phyloP scores from a whole-genome alignment of 148 eudicot species.

The Salicornia ramosissima region DNA sequence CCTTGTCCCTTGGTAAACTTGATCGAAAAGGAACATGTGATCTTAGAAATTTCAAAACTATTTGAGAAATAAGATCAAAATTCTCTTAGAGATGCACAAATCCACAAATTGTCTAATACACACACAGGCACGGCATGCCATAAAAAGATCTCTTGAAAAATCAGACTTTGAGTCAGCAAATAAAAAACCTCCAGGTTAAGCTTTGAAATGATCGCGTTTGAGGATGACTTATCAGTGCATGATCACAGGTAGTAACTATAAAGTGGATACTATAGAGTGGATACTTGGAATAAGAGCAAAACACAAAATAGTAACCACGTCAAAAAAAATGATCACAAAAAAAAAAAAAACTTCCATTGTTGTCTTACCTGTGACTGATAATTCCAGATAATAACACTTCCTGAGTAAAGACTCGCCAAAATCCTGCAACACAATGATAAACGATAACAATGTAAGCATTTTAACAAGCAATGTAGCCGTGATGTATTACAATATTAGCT shows the following conservation, averaged over 20 bases:
- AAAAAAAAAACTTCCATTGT: neutral
- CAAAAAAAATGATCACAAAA: neutral
- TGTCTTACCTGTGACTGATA: constrained; percentile 79
- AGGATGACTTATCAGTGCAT: neutral
- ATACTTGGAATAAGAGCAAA: neutral
- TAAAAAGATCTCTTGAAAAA: neutral
- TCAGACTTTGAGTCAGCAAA: neutral
- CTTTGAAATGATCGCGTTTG: neutral
- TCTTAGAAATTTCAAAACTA: neutral
- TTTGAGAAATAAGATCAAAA: neutral
- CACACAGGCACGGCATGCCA: neutral
- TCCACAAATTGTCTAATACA: too few species aligned
- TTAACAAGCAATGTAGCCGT: neutral
- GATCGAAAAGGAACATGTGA: neutral
- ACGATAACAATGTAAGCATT: neutral
- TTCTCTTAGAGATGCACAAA: neutral
- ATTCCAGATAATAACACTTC: constrained; percentile 76
- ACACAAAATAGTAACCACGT: neutral
- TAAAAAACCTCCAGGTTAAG: neutral
- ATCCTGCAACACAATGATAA: constrained; percentile 42
- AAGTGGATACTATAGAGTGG: neutral
- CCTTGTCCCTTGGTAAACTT: neutral
- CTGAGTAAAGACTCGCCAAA: constrained; percentile 77
- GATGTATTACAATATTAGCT: neutral
- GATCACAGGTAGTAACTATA: neutral